A percentile compares a stretch with the other conserved stretches of the same genome.
Evolutionary conservation across 208 protist species (phyloP).

Genomic region (Leishmania tarentolae): DNA sequence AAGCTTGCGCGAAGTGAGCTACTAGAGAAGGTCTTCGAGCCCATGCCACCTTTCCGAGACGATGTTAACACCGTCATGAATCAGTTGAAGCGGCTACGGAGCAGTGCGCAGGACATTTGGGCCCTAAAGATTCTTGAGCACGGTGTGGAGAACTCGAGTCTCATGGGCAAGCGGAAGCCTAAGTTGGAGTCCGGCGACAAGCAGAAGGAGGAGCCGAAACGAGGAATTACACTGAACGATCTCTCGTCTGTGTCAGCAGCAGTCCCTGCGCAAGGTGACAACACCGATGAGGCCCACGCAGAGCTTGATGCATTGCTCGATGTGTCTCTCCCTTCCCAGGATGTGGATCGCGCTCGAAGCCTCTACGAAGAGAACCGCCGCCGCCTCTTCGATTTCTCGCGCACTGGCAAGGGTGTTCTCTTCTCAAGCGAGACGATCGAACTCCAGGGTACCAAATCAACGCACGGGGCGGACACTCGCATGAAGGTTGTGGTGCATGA

Average conservation of each 20-base stretch:
- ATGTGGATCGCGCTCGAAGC: conserved; percentile 38
- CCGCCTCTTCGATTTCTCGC: conserved; percentile 36
- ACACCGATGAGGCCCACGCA: conserved; percentile 61
- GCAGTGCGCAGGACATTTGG: conserved; percentile 47
- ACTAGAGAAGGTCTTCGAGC: conserved; percentile 70
- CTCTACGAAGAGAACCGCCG: conserved; percentile 38
- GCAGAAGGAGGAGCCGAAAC: conserved; percentile 63
- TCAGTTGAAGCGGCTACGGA: conserved; percentile 29
- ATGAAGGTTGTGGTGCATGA: conserved; percentile 41
- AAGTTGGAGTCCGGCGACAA: conserved; percentile 9
- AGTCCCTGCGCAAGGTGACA: conserved; percentile 91
- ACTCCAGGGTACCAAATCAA: conserved; percentile 54
- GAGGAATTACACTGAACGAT: conserved; percentile 59
- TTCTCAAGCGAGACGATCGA: conserved; percentile 55
- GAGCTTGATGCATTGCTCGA: conserved; percentile 76
- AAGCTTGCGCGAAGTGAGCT: conserved; percentile 60
- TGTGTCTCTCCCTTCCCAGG: conserved; percentile 53
- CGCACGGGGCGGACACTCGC: conserved; percentile 51
- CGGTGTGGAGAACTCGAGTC: conserved; percentile 12
- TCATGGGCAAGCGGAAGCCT: conserved; percentile 11
- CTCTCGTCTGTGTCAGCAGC: conserved; percentile 97
- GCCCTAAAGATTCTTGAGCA: conserved; percentile 38
- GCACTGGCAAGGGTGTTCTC: conserved; percentile 36
- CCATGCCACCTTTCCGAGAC: conserved; percentile 69
- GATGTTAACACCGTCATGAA: conserved; percentile 46